Base-by-base conservation (phyloP, 2,329 filamentous ascomycete species). In the Exophiala sideris region DNA sequence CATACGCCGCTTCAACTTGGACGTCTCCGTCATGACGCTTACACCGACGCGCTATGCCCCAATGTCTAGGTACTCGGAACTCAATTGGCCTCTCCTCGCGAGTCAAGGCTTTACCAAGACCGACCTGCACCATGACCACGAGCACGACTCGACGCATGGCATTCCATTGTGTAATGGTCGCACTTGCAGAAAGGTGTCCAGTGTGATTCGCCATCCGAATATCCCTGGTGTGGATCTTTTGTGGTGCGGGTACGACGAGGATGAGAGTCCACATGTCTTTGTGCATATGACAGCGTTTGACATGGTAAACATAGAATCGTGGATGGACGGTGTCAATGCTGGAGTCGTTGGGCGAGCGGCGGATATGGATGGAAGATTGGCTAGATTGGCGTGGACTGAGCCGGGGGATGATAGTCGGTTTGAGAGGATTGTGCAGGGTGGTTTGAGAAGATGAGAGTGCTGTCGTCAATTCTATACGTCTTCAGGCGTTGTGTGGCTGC, bases 1-100 rank as follows among this genome's bases (percentile, higher is more conserved):
- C 6, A 36, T 20, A 14, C 50, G 46, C 7, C 36, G 29, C 2
- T 45, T 29, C n/a, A 29, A 20, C 24, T 45, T 55, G 40, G 52
- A 50, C 18, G 45, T 55, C 16, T 49, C 36, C 12, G 52, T 58
- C 45, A 58, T 58, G 56, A 58, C 56, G 12, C 52, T 58, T 12
- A 48, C 56, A 11, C 41, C 47, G 9, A 45, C 45, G 11, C 16
- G 46, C 11, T 54, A 52, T 40, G 55, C 52, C 1, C 56, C 52
- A 0, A 33, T 29, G 1, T 48, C 52, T n/a, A 5, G 7, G 21
- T 47, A 42, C 12, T 52, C 48, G 5, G 56, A 58, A 20, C 39
- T 58, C 12, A 50, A 35, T 45, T 58, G 56, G 56, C 48, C 48
- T 6, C 4, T 58, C 7, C 52, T 58, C 12, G 44, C 11, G 18